Evolutionary conservation across 306 rosid genomes (phyloP), one percentile per base, ranked within the genome.

Genomic region (Arachis hypogaea): DNA sequence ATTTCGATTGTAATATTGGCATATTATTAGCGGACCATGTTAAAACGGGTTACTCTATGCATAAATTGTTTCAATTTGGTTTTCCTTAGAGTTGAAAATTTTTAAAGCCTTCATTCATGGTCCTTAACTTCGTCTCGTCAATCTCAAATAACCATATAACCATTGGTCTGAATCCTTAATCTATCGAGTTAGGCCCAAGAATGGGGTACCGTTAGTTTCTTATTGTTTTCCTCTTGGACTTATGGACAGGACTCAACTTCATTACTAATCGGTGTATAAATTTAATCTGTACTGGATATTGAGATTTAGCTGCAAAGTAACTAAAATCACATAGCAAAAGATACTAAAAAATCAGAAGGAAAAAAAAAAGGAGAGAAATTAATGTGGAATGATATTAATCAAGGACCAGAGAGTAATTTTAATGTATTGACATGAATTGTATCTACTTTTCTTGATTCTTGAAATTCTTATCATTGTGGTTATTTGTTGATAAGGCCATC

Each of bases 1-100:
- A 52, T 10, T 59, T 71, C 72, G 77, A 38, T 69, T 77, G 65
- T 69, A 72, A 66, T 68, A 55, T 69, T 33, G 73, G 59, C 16
- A 52, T 41, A 51, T 76, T 28, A 64, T 16, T 61, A 60, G 71
- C 38, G 56, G 60, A 36, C 66, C 75, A 46, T 63, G 45, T 14
- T 61, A 56, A 54, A 63, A 63, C 36, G 16, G 4, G 58, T 46
- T 52, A 12, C 50, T 46, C 42, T 66, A 46, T 58, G 36, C 67
- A 51, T 71, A 33, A 51, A 33, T n/a, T 43, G 36, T 43, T 71
- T 11, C 60, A 64, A 11, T 18, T 59, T 61, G 77, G 28, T 69
- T 72, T 33, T 33, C 38, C 38, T 33, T 33, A 33, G 38, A 7
- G 58, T 69, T 47, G 58, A 63, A 47, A 63, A 47, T 63, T 75